Evolutionary conservation across 495 filamentous ascomycete species (phyloP).

Genomic region (Acidiella bohemica): DNA sequence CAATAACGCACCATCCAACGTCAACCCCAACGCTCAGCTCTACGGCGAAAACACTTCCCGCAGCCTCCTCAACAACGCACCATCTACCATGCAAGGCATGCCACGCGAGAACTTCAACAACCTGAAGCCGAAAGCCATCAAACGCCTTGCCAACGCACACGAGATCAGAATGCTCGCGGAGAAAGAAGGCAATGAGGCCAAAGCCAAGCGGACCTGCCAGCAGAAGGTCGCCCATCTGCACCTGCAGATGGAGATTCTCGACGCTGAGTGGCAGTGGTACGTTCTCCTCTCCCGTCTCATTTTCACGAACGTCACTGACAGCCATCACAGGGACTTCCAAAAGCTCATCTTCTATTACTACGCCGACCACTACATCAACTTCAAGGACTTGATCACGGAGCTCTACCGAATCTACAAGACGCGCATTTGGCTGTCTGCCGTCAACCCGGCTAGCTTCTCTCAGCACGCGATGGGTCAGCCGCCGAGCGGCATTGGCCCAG

Average conservation of each 20-base stretch:
- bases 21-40: slow-evolving; percentile 19
- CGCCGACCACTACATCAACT: slow-evolving; percentile 95
- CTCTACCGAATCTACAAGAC: slow-evolving; percentile 99
- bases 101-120: slow-evolving; percentile 38
- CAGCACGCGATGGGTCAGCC: slow-evolving; percentile 15
- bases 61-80: slow-evolving; percentile 3
- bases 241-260: slow-evolving; percentile 94
- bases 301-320: slow-evolving; percentile 1
- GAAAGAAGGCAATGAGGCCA: slow-evolving; percentile 95
- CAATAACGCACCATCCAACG: slow-evolving; percentile 10
- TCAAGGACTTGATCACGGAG: slow-evolving; percentile 92
- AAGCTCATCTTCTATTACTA: slow-evolving; percentile 99
- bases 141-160: slow-evolving; percentile 78
- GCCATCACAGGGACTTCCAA: slow-evolving; percentile 73
- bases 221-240: slow-evolving; percentile 91
- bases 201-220: slow-evolving; percentile 90
- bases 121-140: slow-evolving; percentile 89
- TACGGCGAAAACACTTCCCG: slow-evolving; percentile 15
- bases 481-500: slow-evolving; percentile 19
- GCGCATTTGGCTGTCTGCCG: slow-evolving; percentile 97
- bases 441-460: slow-evolving; percentile 94
- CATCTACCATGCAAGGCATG: slow-evolving; percentile 14
- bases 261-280: slow-evolving; percentile 98
- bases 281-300: slow-evolving; percentile 23
- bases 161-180: slow-evolving; percentile 78